These are phyloP conservation scores for Priceomyces castillae DNA, from an alignment of 805 yeast genomes.

Conservation along the genomic window DNA sequence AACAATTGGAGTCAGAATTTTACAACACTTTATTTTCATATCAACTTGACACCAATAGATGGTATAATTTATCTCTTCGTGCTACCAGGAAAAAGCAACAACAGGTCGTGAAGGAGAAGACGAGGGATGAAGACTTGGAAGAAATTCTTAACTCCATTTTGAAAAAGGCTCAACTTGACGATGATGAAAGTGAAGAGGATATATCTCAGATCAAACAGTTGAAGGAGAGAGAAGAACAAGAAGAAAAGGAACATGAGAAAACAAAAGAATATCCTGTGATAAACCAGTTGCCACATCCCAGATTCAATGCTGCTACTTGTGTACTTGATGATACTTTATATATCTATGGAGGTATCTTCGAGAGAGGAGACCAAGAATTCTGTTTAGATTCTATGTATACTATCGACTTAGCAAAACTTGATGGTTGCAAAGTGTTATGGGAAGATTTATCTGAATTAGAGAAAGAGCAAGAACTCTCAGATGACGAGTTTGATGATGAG, in stretches of 20 bases:
- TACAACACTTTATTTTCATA: constrained; percentile 79
- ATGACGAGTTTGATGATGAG: constrained; percentile 53
- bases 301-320: constrained; percentile 83
- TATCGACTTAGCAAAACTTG: constrained; percentile 79
- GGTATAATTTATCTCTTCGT: constrained; percentile 73
- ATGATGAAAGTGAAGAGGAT: constrained; percentile 43
- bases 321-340: constrained; percentile 81
- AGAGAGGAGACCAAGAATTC: constrained; percentile 81
- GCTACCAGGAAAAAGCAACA: constrained; percentile 53
- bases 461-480: constrained; percentile 55
- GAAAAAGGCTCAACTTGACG: constrained; percentile 68
- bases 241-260: constrained; percentile 37
- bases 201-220: constrained; percentile 35
- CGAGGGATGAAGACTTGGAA: constrained; percentile 78
- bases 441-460: constrained; percentile 68
- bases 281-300: constrained; percentile 74
- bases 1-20: constrained; percentile 78
- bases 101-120: constrained; percentile 41
- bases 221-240: constrained; percentile 36
- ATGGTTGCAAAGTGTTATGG: constrained; percentile 88
- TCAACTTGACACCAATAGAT: constrained; percentile 81
- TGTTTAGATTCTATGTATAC: constrained; percentile 82
- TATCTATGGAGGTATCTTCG: constrained; percentile 90
- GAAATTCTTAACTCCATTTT: constrained; percentile 72
- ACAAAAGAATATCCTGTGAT: constrained; percentile 54